These are phyloP conservation scores for Podospora tetraspora DNA, from an alignment of 495 filamentous ascomycete genomes.

Conservation along the genomic window DNA sequence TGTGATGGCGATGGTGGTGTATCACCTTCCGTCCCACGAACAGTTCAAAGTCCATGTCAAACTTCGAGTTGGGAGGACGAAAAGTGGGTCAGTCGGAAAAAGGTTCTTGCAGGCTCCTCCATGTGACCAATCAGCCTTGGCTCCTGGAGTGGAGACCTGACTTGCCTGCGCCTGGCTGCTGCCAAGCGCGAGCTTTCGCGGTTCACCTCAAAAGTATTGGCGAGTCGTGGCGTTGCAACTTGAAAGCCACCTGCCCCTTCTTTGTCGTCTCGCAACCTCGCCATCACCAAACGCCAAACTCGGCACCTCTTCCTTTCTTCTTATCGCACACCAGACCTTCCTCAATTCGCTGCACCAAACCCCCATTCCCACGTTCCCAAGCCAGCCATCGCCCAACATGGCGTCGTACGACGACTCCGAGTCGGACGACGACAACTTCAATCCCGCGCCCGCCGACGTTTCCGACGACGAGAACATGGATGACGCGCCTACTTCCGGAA, in stretches of 20 bases:
- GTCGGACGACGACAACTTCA: slow-evolving; percentile 73
- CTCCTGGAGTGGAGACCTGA: neutral
- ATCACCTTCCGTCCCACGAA: too few relatives aligned
- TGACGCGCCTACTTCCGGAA: neutral
- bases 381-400: slow-evolving; percentile 15
- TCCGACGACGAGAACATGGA: slow-evolving; percentile 57
- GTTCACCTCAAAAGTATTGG: slow-evolving; percentile 14
- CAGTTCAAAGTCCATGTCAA: too few relatives aligned
- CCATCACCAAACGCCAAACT: neutral
- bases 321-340: neutral
- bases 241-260: neutral
- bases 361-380: neutral
- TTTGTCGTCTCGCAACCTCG: slow-evolving; percentile 9
- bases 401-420: slow-evolving; percentile 53
- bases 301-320: neutral
- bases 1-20: too few relatives aligned
- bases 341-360: neutral
- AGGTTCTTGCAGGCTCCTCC: neutral
- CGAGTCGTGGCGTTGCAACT: slow-evolving; percentile 5
- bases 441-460: slow-evolving; percentile 60
- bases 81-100: too few relatives aligned
- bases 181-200: slow-evolving; percentile 1
- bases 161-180: slow-evolving; percentile 3
- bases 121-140: neutral
- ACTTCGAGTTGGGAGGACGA: too few relatives aligned